Base-by-base conservation (phyloP, 805 yeast species). In the Starmerella stigmatis region DNA sequence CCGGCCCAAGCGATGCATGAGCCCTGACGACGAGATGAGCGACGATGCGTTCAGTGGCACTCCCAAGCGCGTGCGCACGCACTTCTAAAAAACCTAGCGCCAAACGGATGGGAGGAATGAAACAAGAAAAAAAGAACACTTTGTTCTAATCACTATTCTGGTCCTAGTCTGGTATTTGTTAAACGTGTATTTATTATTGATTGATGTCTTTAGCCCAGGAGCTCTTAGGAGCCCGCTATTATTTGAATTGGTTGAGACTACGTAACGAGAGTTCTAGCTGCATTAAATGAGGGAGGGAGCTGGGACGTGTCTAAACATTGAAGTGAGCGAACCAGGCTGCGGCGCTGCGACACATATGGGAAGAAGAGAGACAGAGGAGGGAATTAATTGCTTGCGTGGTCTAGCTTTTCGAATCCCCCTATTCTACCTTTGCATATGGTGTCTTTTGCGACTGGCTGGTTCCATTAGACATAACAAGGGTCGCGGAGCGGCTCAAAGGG, bases 1-100 rank as follows among this genome's bases (percentile, higher is more conserved):
- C 35, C 32, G 53, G 10, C 53, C 57, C 19, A 58, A 58, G 41
- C 47, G 55, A 13, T 43, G 47, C 41, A 21, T 41, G 41, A 27
- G 33, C 26, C 23, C 41, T 7, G 41, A 38, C 28, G 32, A 34
- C 2, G 44, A 32, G 4, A 43, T 44, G 6, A 46, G 30, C 15
- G 3, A 25, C 17, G 31, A 12, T 13, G 19, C n/a, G 20, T 4
- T 21, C 5, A 16, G 15, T 4, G 19, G 7, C 11, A 26, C 38
- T 11, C 38, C 21, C 20, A 50, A 50, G 22, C 42, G 48, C 15
- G 45, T 50, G 10, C 39, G 50, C 2, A 46, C 50, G 13, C 29
- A 29, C 19, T 39, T 16, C 16, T 46, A 15, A 16, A 17, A n/a
- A n/a, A n/a, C n/a, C n/a, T n/a, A n/a, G n/a, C n/a, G n/a, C n/a